Evolutionary conservation across 768 basidiomycete genomes (phyloP), one percentile per base, ranked within the genome.

Genomic region (Hirschioporus abietinus): DNA sequence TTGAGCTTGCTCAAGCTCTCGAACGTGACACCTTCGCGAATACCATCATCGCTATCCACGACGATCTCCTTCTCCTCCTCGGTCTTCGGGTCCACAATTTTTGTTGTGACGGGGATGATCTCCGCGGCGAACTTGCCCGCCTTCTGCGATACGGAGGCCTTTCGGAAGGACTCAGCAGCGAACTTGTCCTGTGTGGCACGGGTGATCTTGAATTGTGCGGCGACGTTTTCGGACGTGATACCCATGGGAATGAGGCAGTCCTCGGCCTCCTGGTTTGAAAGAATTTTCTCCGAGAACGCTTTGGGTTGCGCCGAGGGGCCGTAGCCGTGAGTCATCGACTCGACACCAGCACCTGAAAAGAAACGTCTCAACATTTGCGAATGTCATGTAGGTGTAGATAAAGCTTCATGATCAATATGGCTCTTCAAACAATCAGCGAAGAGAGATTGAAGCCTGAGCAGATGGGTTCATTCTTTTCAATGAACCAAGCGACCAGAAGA

Each of bases 141-240:
- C 76, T 91, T 89, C 74, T 90, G 88, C 1, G 94, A 93, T 10
- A 82, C 83, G 17, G 88, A 86, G 8, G 95, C 95, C 74, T 92
- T 92, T 72, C 88, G 87, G 85, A 93, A 94, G 0, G 93, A 95
- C 59, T 80, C 76, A 17, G 93, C 93, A 7, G 95, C 88, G 72
- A 96, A 95, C 66, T 82, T 84, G 80, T 96, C 95, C 78, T 96
- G 93, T n/a, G 76, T 78, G 62, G 82, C 80, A 64, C 95, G 90
- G 30, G 89, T 80, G 74, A 96, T 86, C 67, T 81, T 80, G 76
- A 84, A 96, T 65, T 93, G 87, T 63, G 81, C 75, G 15, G 95
- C 92, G 70, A 95, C 93, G 75, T 95, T 95, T 80, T 96, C 94
- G n/a, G 91, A 93, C 23, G 95, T 95, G 80, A 95, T 88, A 36